A percentile compares a stretch with the other conserved stretches of the same genome.
These are phyloP conservation scores for Penicillium aurantiogriseum DNA, from an alignment of 2,329 filamentous ascomycete genomes.

Conservation along the genomic window DNA sequence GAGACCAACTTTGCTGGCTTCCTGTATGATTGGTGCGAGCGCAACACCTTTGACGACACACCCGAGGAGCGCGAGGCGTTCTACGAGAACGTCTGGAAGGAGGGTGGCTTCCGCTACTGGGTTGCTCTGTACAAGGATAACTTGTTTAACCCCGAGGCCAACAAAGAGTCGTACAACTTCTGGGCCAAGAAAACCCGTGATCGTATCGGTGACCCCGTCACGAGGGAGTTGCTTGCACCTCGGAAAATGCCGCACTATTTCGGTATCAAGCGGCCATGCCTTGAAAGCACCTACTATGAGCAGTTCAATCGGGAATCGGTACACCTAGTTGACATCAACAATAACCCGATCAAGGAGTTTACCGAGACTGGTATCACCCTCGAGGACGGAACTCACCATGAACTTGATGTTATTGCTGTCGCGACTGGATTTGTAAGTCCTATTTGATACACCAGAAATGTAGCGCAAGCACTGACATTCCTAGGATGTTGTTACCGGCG, in stretches of 20 bases:
- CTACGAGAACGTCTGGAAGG: conserved; percentile 52
- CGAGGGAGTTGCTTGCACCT: conserved; percentile 55
- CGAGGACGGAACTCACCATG: conserved; percentile 37
- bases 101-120: conserved; percentile 58
- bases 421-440: conserved; percentile 43
- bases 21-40: conserved; percentile 55
- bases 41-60: conserved; percentile 56
- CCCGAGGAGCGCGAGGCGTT: conserved; percentile 51
- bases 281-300: conserved; percentile 54
- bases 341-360: conserved; percentile 45
- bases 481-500: conserved; percentile 43
- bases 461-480: neutral
- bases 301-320: conserved; percentile 49
- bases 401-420: conserved; percentile 43
- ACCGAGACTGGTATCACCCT: conserved; percentile 42
- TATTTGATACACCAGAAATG: neutral
- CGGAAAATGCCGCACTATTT: conserved; percentile 54
- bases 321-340: conserved; percentile 47
- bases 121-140: conserved; percentile 56
- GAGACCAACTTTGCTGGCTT: conserved; percentile 60
- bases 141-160: conserved; percentile 49
- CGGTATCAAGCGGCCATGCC: conserved; percentile 51
- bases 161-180: conserved; percentile 56
- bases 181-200: conserved; percentile 54
- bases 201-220: conserved; percentile 51